Base-by-base conservation (phyloP, 805 yeast species). In the Jamesozyma lodderae region DNA sequence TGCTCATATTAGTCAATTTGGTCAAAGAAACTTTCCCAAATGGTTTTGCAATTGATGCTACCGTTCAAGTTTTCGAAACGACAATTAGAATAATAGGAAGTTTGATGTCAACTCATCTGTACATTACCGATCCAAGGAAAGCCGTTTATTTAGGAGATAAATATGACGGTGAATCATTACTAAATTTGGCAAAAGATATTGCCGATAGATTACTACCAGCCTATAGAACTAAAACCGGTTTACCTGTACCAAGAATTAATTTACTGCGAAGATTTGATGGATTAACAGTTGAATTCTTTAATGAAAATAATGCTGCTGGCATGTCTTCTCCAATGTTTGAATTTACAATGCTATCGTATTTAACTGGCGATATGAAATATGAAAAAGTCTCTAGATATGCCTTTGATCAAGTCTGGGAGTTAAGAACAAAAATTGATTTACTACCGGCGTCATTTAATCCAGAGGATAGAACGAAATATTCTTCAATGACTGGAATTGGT, bases 11-110 rank as follows among this genome's bases (percentile, higher is more conserved):
- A 27, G 65, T 74, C 6, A 52, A 58, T 0, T 51, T 70, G 17
- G 62, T 75, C 8, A 57, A 57, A 10, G 51, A 57, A 2, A 62
- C 63, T 28, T 58, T 66, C 8, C 44, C 46, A 6, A 23, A 30
- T n/a, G 52, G 64, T 34, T 85, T 85, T 52, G 69, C 75, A 28
- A 68, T 75, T 28, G 76, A 84, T 43, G 70, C 86, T 8, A 75
- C 79, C 1, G 80, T 88, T 0, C 96, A 88, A 53, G 94, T 88
- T 1, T 88, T 88, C 57, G 97, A 88, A 57, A 72, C 83, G 3
- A 75, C 86, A 4, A 88, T 90, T 14, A 62, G 97, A 28, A 73
- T 84, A 1, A 53, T 88, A 19, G 97, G 97, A 0, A 86, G 95
- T 0, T 64, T 88, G 22, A 53, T 88, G 17, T 78, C 90, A 2